Percentiles rank a stretch among this genome's conserved stretches.
phyloP scores from a whole-genome alignment of 805 yeast species.

The Millerozyma miso region DNA sequence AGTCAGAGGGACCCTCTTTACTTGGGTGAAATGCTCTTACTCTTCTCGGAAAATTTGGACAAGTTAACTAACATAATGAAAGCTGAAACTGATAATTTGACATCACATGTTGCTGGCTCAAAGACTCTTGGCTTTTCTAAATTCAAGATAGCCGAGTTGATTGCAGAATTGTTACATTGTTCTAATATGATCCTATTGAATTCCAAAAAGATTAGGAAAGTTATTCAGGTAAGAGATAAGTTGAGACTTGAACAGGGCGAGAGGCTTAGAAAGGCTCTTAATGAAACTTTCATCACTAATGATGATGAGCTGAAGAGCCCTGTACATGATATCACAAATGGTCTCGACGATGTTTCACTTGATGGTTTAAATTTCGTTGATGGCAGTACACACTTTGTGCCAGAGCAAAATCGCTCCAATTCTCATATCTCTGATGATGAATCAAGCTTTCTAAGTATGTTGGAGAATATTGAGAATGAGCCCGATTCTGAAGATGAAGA shows the following conservation, averaged over 20 bases:
- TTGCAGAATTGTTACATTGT: conserved; percentile 93
- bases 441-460: conserved; percentile 13
- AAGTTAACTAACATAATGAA: conserved; percentile 61
- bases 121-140: conserved; percentile 82
- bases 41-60: conserved; percentile 73
- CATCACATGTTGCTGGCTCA: conserved; percentile 7
- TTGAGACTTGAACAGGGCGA: conserved; percentile 45
- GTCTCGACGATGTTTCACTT: conserved; percentile 33
- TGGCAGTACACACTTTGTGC: not conserved
- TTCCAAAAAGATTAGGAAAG: conserved; percentile 64
- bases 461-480: conserved; percentile 24
- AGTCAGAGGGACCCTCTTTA: conserved; percentile 89
- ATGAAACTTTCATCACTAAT: conserved; percentile 17
- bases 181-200: conserved; percentile 94
- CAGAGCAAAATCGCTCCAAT: conserved; percentile 3
- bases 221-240: conserved; percentile 64
- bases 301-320: conserved; percentile 15
- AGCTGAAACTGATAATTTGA: conserved; percentile 22
- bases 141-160: conserved; percentile 83
- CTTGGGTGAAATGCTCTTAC: conserved; percentile 75
- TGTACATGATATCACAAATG: conserved; percentile 30
- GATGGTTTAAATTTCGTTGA: conserved; percentile 28
- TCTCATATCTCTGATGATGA: conserved; percentile 3
- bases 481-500: conserved; percentile 43
- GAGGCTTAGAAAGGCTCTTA: conserved; percentile 42